Evolutionary conservation across 1,284 basidiomycete genomes (phyloP), one percentile per base, ranked within the genome.

Genomic region (Leccinum griseonigrum): DNA sequence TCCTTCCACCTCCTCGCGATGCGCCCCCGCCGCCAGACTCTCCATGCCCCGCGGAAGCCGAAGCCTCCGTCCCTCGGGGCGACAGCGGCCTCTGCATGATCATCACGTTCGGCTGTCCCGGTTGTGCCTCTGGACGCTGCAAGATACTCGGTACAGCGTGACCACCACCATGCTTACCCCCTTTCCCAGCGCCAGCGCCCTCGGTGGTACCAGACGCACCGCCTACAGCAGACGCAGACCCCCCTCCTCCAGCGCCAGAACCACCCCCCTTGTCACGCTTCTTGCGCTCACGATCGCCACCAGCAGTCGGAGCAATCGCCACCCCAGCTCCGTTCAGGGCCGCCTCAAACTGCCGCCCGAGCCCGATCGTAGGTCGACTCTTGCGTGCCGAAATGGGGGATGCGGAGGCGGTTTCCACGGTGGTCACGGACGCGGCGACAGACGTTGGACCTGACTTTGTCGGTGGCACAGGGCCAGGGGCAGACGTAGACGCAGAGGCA

Each of bases 311-410:
- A 16, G 60, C 56, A 1, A 74, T 63, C 0, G 50, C 64, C 0
- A 83, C 80, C 2, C 83, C 84, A 0, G 81, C 83, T 2, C 85
- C 82, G 61, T 71, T 87, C 38, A 89, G 74, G 2, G 87, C 87
- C 0, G 83, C 86, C 66, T 88, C 86, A 60, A 89, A 85, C 55
- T 87, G 85, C 26, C 87, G 79, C 1, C 79, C 85, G 11, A 86
- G 66, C 1, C 85, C 84, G 31, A 89, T 73, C 26, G 85, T 76
- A 3, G 86, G 86, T 6, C 87, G 81, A 8, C 71, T 65, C 43
- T 84, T 81, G 50, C 83, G 80, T 2, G 60, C 26, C 63, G 65
- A 54, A 7, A 66, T 54, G 4, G 80, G 79, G 3, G 73, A 58
- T 1, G 64, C 62, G 16, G 55, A n/a, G 14, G 46, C 50, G 0